Conservation (phyloP, 148 eudicot genomes). For the Linanthus parryae region DNA sequence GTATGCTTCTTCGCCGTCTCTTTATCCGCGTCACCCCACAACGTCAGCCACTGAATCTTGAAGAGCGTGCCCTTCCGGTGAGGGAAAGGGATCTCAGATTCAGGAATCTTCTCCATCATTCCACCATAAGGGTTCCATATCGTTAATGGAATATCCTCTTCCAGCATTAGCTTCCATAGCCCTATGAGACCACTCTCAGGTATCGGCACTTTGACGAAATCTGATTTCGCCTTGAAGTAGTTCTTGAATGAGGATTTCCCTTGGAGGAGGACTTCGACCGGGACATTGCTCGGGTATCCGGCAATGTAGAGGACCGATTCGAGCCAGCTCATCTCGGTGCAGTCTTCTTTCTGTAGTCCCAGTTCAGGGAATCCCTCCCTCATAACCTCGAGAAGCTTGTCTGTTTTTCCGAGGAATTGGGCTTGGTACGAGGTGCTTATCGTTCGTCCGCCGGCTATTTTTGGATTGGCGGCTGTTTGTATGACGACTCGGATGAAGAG, state of each 20-base stretch:
- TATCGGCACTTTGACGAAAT: conserved; percentile 16
- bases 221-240: conserved; percentile 32
- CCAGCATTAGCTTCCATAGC: conserved; percentile 21
- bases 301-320: conserved; percentile 25
- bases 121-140: conserved; percentile 31
- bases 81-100: conserved; percentile 29
- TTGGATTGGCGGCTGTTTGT: neutral
- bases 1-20: conserved; percentile 13
- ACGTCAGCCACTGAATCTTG: conserved; percentile 20
- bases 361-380: conserved; percentile 22
- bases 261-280: conserved; percentile 20
- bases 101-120: conserved; percentile 21
- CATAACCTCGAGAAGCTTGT: conserved; percentile 12
- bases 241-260: conserved; percentile 21
- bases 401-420: conserved; percentile 16
- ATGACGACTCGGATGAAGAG: conserved; percentile 29
- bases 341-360: conserved; percentile 18
- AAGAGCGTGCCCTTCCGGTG: conserved; percentile 23
- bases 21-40: conserved; percentile 17
- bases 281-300: conserved; percentile 12
- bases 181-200: conserved; percentile 21
- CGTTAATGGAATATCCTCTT: conserved; percentile 21
- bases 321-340: conserved; percentile 33
- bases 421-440: conserved; percentile 14
- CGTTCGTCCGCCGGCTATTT: conserved; percentile 13